Base-by-base conservation (phyloP, 2,329 filamentous ascomycete genomes). In the Ophiostoma angusticollis region DNA sequence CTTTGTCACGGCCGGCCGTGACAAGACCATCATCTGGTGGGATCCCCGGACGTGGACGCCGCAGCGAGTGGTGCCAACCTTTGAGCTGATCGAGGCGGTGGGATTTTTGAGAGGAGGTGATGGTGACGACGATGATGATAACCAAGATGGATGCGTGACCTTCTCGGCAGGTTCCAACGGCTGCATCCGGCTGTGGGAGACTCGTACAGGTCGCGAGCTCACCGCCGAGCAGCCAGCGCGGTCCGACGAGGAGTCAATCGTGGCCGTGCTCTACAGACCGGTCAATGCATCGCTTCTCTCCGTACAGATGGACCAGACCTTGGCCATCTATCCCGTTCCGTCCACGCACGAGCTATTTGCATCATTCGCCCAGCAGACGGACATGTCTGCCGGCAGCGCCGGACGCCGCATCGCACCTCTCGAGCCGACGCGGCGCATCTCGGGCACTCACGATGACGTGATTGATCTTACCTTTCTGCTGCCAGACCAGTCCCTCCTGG, bases 381-480 rank as follows among this genome's bases (percentile, higher is more conserved):
- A 24, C 13, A 21, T 24, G 30, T 13, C 37, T 3, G 48, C 44
- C 8, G 7, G 13, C 13, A 8, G 9, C 11, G 22, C 22, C 24
- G 18, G n/a, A n/a, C n/a, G n/a, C n/a, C n/a, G 19, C 8, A 53
- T 60, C 42, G 53, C 52, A 47, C 61, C 42, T 49, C 67, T 54
- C 51, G 64, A 59, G 54, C 82, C 61, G 1, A 70, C 83, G 31
- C 76, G 83, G 49, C 75, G 85, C 31, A 93, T 98, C 49, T 94
- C 89, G 5, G 93, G 91, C 38, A 95, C 91, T 6, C 86, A 96
- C 57, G 93, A 98, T 56, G 91, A 98, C 57, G 86, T 98, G 37
- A 95, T 98, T 49, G 93, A 98, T 54, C 64, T 98, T 24, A 83
- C 80, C 22, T 95, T 91, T 52, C 67, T 96, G 39, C 75, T 91